These are phyloP conservation scores for Sclerotinia sclerotiorum DNA, from an alignment of 2,329 filamentous ascomycete species.

Conservation along the genomic window DNA sequence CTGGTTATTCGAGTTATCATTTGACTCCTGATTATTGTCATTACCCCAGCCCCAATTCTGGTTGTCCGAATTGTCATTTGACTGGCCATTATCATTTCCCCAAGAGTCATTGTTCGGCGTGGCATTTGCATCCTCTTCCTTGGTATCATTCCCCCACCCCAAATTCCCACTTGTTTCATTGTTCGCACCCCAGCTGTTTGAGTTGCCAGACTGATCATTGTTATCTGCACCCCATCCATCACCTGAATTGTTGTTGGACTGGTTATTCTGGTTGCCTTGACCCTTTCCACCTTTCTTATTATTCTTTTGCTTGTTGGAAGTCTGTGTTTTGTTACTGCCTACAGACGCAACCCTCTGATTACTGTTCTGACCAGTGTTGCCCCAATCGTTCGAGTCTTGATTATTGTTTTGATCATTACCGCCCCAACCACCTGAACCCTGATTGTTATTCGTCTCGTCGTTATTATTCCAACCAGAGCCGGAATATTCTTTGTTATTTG, in stretches of 20 bases:
- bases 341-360: conserved; percentile 21
- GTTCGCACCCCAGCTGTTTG: conserved; percentile 20
- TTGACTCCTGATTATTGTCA: conserved; percentile 25
- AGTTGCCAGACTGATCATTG: conserved; percentile 2
- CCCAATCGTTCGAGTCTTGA: neutral
- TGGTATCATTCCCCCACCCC: neutral
- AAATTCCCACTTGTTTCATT: conserved; percentile 23
- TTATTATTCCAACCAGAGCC: neutral
- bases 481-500: conserved; percentile 14
- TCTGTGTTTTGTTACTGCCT: conserved; percentile 20
- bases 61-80: conserved; percentile 9
- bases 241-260: conserved; percentile 21
- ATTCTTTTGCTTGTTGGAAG: conserved; percentile 8
- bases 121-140: neutral
- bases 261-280: conserved; percentile 10
- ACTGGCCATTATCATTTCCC: neutral
- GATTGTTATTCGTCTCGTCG: neutral
- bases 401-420: conserved; percentile 27
- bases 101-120: conserved; percentile 4
- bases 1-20: conserved; percentile 16
- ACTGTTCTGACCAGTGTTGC: conserved; percentile 24
- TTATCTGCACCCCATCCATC: conserved; percentile 24
- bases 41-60: conserved; percentile 14
- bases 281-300: conserved; percentile 8
- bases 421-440: conserved; percentile 10